phyloP scores from a whole-genome alignment of 2,329 filamentous ascomycete genomes.

The Knufia fluminis region DNA sequence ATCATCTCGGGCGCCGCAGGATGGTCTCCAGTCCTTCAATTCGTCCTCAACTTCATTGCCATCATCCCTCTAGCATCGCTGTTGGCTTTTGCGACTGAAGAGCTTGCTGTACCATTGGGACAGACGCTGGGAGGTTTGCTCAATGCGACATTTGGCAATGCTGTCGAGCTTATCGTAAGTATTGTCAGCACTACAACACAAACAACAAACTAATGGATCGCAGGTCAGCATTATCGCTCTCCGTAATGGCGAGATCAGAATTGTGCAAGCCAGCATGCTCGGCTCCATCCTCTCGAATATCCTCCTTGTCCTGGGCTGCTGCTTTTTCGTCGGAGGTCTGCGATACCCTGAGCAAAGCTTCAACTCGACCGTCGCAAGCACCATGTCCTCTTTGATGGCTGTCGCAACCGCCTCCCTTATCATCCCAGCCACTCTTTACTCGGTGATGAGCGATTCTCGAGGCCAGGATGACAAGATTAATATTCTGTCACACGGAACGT shows the following conservation, averaged over 20 bases:
- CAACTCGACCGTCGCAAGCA: conserved; percentile 42
- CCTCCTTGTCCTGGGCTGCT: conserved; percentile 74
- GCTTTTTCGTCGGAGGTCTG: conserved; percentile 66
- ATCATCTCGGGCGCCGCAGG: conserved; percentile 53
- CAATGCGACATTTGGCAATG: conserved; percentile 60
- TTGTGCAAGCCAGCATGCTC: conserved; percentile 97
- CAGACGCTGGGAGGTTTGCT: conserved; percentile 54
- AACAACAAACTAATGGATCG: conserved; percentile 57
- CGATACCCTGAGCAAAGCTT: conserved; percentile 58
- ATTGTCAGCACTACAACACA: conserved; percentile 59
- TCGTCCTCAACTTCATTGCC: conserved; percentile 55
- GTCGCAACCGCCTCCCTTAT: conserved; percentile 69
- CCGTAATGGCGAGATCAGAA: conserved; percentile 73
- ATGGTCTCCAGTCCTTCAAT: conserved; percentile 50
- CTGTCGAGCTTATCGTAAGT: conserved; percentile 61
- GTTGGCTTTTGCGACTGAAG: conserved; percentile 56
- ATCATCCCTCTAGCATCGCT: conserved; percentile 55
- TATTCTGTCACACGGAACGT: conserved; percentile 63
- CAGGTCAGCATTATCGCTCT: conserved; percentile 89
- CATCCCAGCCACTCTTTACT: conserved; percentile 66
- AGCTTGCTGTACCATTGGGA: conserved; percentile 51
- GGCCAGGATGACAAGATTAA: conserved; percentile 49
- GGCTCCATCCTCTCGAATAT: conserved; percentile 93
- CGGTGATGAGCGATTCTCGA: conserved; percentile 40
- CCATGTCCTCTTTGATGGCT: conserved; percentile 60